These are phyloP conservation scores for Hypoxylon fragiforme DNA, from an alignment of 495 filamentous ascomycete species.

Conservation along the genomic window DNA sequence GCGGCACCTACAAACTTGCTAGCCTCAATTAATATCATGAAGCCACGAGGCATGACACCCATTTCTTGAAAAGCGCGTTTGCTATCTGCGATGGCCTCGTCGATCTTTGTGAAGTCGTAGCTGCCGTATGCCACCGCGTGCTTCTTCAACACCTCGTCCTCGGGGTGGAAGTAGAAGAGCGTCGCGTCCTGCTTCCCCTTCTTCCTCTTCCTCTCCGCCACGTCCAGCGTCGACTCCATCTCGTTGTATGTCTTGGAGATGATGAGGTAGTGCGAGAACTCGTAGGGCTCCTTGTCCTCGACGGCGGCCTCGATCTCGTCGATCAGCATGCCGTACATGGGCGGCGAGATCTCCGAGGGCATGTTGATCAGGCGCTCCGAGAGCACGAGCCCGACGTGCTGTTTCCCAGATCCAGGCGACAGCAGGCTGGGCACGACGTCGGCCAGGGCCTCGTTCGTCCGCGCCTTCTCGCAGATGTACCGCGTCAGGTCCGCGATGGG, in stretches of 20 bases:
- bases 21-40: conserved; percentile 77
- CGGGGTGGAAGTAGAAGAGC: conserved; percentile 90
- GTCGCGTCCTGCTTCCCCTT: conserved; percentile 66
- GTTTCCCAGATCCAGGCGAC: conserved; percentile 51
- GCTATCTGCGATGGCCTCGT: conserved; percentile 79
- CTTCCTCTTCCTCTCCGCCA: conserved; percentile 65
- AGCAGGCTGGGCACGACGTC: conserved; percentile 60
- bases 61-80: conserved; percentile 93
- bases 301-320: conserved; percentile 91
- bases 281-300: conserved; percentile 89
- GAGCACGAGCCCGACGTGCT: conserved; percentile 76
- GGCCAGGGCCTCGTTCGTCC: conserved; percentile 55
- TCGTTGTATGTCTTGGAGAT: conserved; percentile 89
- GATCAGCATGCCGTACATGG: conserved; percentile 94
- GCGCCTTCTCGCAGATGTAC: conserved; percentile 70
- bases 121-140: conserved; percentile 66
- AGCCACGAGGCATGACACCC: conserved; percentile 81
- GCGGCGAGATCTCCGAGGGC: conserved; percentile 85
- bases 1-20: conserved; percentile 67
- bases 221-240: conserved; percentile 77
- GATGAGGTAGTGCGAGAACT: conserved; percentile 90
- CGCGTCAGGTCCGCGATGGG: conserved; percentile 67
- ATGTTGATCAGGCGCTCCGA: conserved; percentile 95
- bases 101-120: conserved; percentile 78
- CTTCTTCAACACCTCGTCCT: conserved; percentile 86